Base-by-base conservation (phyloP, 2,329 filamentous ascomycete genomes). In the Fusarium sp. region DNA sequence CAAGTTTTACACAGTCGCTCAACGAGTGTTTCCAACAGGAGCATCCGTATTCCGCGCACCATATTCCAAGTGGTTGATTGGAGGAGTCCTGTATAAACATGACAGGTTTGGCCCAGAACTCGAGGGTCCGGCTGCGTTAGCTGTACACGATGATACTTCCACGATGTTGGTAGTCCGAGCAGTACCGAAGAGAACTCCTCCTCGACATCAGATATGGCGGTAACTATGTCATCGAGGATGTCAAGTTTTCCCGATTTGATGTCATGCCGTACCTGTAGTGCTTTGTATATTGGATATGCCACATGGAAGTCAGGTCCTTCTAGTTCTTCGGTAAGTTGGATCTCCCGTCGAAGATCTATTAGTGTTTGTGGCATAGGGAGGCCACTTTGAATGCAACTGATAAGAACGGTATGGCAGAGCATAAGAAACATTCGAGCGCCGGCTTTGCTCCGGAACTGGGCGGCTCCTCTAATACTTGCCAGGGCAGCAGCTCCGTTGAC, bases 351-450 rank as follows among this genome's bases (percentile, higher is more conserved):
- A 43, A 87, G 81, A 23, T 84, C 77, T 30, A 82, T 75, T 59
- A 87, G 77, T 33, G 79, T 74, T n/a, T 78, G 70, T 6, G 85
- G 85, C 77, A 87, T 81, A 14, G 82, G 79, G 27, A 82, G 73
- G 33, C 81, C 80, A 50, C 79, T 80, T 63, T 85, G 84, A 25
- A 86, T 79, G 70, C 84, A 86, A 67, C 81, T 83, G 62, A 87
- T 82, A 59, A 86, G 77, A 33, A 85, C 79, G 53, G 80, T 82
- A 55, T 86, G 81, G 32, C 79, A 83, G 30, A 87, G 78, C 81
- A 86, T 85, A 56, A 83, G 77, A 69, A 87, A 87, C 82, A 87
- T 84, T 55, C 82, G 78, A 37, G 80, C 76, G 5, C 85, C 84
- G 4, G 80, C 80, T 41, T 75, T 75, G 13, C 81, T 83, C 39